Evolutionary conservation across 225 moss, liverwort and hornwort genomes (phyloP).

Genomic region (Bryum argenteum): DNA sequence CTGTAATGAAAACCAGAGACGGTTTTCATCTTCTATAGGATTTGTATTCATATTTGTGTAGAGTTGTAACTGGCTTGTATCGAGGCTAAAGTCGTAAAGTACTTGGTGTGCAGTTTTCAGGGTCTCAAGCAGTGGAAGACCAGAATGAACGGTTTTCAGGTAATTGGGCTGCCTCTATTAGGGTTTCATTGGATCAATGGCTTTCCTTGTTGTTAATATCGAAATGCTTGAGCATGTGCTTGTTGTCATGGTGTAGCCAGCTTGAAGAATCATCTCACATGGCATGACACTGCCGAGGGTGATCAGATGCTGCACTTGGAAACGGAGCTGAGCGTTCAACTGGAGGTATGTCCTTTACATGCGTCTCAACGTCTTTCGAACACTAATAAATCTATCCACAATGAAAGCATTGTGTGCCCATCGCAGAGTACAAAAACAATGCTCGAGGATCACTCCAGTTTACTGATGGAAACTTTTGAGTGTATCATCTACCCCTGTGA

Average conservation of each 20-base stretch:
- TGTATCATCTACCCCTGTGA: not conserved
- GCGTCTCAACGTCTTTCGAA: too few relatives aligned
- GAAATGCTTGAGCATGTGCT: constrained; percentile 3
- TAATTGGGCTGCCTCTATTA: constrained; percentile 9
- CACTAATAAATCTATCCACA: not conserved
- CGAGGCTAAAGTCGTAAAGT: not conserved
- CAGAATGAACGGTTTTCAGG: constrained; percentile 94
- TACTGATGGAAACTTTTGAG: not conserved
- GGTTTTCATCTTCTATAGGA: too few relatives aligned
- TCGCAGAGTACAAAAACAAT: too few relatives aligned
- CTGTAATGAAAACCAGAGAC: too few relatives aligned
- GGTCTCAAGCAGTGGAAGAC: constrained; percentile 68
- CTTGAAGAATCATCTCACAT: constrained; percentile 62
- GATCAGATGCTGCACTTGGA: constrained; percentile 56
- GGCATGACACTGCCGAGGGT: constrained; percentile 56
- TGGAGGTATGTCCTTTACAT: constrained; percentile 41
- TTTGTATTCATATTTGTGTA: too few relatives aligned
- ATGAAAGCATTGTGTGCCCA: not conserved
- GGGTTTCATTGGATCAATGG: not conserved
- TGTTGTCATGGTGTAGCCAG: constrained; percentile 38
- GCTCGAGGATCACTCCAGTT: not conserved
- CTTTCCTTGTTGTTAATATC: not conserved
- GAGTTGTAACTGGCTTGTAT: not conserved
- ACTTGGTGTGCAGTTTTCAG: constrained; percentile 64
- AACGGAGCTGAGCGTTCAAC: constrained; percentile 43